These are phyloP conservation scores for Candida incommunis DNA, from an alignment of 805 yeast species.

Conservation along the genomic window DNA sequence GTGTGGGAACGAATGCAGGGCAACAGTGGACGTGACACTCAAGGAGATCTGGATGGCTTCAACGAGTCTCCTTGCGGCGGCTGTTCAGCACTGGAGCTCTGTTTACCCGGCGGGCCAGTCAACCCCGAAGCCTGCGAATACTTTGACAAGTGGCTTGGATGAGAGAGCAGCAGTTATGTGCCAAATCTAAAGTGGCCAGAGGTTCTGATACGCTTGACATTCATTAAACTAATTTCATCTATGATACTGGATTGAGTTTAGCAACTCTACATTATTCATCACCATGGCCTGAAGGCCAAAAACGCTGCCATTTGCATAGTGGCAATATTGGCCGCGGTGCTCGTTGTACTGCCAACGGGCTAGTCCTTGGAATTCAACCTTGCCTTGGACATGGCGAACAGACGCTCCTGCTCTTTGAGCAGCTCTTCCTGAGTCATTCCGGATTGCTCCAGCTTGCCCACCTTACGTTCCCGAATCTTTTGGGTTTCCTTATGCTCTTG, in stretches of 20 bases:
- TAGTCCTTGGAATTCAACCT: not conserved
- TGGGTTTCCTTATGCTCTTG: constrained; percentile 78
- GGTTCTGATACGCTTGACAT: too few species aligned
- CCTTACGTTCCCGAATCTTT: constrained; percentile 76
- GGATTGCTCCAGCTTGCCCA: constrained; percentile 83
- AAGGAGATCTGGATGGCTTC: constrained; percentile 11
- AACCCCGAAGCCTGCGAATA: constrained; percentile 18
- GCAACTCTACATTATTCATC: too few species aligned
- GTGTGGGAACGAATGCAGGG: constrained; percentile 6
- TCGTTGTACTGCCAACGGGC: too few species aligned
- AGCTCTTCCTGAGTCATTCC: constrained; percentile 90
- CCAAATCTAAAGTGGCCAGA: too few species aligned
- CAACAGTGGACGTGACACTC: constrained; percentile 5
- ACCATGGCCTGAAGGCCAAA: too few species aligned
- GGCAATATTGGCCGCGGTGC: too few species aligned
- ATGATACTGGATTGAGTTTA: not conserved
- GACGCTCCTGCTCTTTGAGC: constrained; percentile 80
- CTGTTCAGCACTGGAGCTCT: constrained; percentile 18
- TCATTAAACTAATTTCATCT: too few species aligned
- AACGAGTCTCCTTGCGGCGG: constrained; percentile 22
- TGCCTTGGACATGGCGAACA: constrained; percentile 34
- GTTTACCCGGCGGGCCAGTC: constrained; percentile 19
- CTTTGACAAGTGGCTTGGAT: constrained; percentile 19
- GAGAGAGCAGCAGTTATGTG: too few species aligned
- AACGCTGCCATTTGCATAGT: too few species aligned